A percentile compares a stretch with the other conserved stretches of the same genome.
These are phyloP conservation scores for Botryotinia convoluta DNA, from an alignment of 2,329 filamentous ascomycete genomes.

Conservation along the genomic window DNA sequence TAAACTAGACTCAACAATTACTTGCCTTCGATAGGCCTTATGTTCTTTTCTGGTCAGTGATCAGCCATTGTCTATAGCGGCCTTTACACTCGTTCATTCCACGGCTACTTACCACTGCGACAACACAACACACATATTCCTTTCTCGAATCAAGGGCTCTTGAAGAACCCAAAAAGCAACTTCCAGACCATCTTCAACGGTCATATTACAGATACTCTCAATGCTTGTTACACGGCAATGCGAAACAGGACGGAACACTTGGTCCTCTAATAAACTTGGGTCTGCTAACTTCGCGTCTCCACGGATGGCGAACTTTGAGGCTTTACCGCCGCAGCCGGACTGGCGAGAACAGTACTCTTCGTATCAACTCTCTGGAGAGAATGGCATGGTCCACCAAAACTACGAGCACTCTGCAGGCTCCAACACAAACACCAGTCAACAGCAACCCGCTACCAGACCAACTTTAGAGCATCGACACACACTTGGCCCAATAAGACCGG, in stretches of 20 bases:
- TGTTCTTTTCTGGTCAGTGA: slow-evolving; percentile 36
- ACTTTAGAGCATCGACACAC: slow-evolving; percentile 37
- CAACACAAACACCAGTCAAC: slow-evolving; percentile 30
- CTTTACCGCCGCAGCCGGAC: slow-evolving; percentile 38
- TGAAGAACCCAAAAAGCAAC: slow-evolving; percentile 4
- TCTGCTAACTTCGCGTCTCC: slow-evolving; percentile 37
- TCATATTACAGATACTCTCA: slow-evolving; percentile 34
- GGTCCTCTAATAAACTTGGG: slow-evolving; percentile 40
- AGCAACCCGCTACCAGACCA: slow-evolving; percentile 28
- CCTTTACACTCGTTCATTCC: slow-evolving; percentile 37
- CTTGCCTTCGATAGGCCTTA: slow-evolving; percentile 31
- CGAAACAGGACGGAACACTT: slow-evolving; percentile 41
- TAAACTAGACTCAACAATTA: slow-evolving; percentile 23
- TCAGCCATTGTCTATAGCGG: slow-evolving; percentile 30
- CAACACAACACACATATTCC: background rate
- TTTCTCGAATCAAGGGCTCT: slow-evolving; percentile 17
- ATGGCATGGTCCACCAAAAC: slow-evolving; percentile 31
- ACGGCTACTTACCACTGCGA: slow-evolving; percentile 27
- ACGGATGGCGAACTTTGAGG: slow-evolving; percentile 42
- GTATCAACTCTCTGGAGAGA: slow-evolving; percentile 36
- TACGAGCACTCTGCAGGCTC: slow-evolving; percentile 34
- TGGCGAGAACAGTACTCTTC: slow-evolving; percentile 40
- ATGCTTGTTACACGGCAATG: slow-evolving; percentile 42
- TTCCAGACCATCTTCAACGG: slow-evolving; percentile 16
- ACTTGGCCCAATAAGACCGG: slow-evolving; percentile 32